Conservation (phyloP, 2,329 filamentous ascomycete genomes). For the Fusarium redolens region DNA sequence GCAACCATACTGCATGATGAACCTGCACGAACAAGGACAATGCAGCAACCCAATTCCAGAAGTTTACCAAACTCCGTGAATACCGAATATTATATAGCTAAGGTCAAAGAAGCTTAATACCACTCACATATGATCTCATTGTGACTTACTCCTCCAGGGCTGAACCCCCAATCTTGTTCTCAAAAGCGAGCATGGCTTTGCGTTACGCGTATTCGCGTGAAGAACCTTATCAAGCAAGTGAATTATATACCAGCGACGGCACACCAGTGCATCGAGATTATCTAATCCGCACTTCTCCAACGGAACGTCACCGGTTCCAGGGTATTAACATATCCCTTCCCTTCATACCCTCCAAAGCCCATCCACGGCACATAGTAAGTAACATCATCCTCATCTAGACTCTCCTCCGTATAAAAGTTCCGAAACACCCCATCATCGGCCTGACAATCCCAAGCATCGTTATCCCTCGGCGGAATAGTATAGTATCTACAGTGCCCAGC, state of each 20-base stretch:
- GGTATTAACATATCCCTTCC: neutral
- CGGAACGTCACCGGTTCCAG: neutral
- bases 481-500: neutral
- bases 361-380: neutral
- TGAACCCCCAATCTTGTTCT: no score
- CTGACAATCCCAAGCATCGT: neutral
- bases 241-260: neutral
- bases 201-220: neutral
- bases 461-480: neutral
- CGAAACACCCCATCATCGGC: neutral
- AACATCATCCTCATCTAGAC: neutral
- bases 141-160: neutral
- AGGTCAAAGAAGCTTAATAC: no score
- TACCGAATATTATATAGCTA: neutral
- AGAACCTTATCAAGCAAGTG: no score
- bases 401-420: neutral
- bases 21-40: neutral
- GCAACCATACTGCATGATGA: neutral
- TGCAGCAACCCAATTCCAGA: neutral
- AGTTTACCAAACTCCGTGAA: neutral
- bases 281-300: neutral
- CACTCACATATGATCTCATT: neutral
- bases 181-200: accelerated
- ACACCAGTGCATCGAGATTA: neutral
- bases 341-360: neutral